Conservation (phyloP, 176 grass and related monocot genomes). For the Calamus simplicifolius region DNA sequence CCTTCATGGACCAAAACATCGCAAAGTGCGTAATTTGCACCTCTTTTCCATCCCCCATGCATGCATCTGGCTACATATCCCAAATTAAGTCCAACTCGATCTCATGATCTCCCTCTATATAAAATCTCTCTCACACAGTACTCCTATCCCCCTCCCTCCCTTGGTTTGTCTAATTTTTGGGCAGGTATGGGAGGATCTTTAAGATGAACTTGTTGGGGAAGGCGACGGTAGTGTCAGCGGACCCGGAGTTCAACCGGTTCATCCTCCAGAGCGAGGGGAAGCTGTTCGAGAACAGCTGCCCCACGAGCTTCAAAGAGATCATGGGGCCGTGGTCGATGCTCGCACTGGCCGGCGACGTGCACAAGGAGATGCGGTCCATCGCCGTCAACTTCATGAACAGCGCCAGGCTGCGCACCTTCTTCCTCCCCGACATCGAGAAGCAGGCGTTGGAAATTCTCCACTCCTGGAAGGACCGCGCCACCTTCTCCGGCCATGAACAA, state of each 20-base stretch:
- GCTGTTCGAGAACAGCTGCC: conserved; percentile 21
- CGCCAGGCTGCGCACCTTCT: conserved; percentile 5
- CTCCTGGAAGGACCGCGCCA: conserved; percentile 21
- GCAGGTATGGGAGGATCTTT: conserved; percentile 7
- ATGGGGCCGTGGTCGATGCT: conserved; percentile 32
- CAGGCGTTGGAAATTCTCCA: conserved; percentile 12
- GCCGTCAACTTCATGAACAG: conserved; percentile 27
- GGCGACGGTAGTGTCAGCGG: neutral
- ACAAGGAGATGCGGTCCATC: conserved; percentile 28
- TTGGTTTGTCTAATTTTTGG: too few species aligned
- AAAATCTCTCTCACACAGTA: neutral
- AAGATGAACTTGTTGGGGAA: conserved; percentile 5
- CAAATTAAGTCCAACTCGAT: too few species aligned
- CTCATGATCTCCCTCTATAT: too few species aligned
- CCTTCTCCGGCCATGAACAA: conserved; percentile 19
- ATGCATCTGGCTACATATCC: too few species aligned
- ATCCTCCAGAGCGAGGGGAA: conserved; percentile 29
- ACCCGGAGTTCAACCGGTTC: conserved; percentile 23
- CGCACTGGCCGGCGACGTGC: conserved; percentile 4
- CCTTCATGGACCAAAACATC: neutral
- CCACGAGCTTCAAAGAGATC: conserved; percentile 15
- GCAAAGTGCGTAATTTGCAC: neutral
- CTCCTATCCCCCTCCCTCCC: too few species aligned
- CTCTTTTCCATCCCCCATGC: too few species aligned
- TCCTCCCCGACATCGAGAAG: conserved; percentile 22